Base-by-base conservation (phyloP, 2,329 filamentous ascomycete genomes). In the Camillea tinctor region DNA sequence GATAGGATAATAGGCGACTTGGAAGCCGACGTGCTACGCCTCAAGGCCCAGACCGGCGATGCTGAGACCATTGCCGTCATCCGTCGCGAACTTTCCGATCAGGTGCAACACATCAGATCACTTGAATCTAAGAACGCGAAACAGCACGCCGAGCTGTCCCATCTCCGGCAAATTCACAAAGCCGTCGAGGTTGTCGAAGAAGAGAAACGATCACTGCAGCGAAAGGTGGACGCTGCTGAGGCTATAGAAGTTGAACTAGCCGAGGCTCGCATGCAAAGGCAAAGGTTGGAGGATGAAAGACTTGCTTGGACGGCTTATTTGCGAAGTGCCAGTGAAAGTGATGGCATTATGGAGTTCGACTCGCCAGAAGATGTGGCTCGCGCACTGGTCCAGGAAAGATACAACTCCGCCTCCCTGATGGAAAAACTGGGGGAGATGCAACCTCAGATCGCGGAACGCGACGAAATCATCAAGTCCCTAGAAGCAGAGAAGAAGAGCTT, bases 161-260 rank as follows among this genome's bases (percentile, higher is more conserved):
- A 93, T 66, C 82, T 96, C 44, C 88, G 93, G 15, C 90, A 93
- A 66, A 78, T 89, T 3, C 88, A 93, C 73, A 94, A 91, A 76
- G 92, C 91, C n/a, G 88, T 97, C 1, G 92, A 97, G 71, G 85
- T 99, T 1, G 90, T 98, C 0, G 93, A 99, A 72, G 95, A 99
- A 74, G 93, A 99, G 78, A 98, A 98, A 80, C 84, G 91, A 63
- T 86, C 87, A 0, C 78, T 99, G 21, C 89, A 95, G 73, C 87
- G 88, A 30, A 92, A 88, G 70, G 74, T 99, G 1, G 87, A 92
- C 61, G 81, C 89, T 44, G 89, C 94, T 74, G 87, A 91, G 59
- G 81, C 85, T 13, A 71, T 97, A 9, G 87, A 95, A 69, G 81
- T 85, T 24, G 91, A 97, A 71, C 80, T 98, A 13, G 83, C 86